These are phyloP conservation scores for Vishniacozyma victoriae DNA, from an alignment of 768 basidiomycete genomes.

Conservation along the genomic window DNA sequence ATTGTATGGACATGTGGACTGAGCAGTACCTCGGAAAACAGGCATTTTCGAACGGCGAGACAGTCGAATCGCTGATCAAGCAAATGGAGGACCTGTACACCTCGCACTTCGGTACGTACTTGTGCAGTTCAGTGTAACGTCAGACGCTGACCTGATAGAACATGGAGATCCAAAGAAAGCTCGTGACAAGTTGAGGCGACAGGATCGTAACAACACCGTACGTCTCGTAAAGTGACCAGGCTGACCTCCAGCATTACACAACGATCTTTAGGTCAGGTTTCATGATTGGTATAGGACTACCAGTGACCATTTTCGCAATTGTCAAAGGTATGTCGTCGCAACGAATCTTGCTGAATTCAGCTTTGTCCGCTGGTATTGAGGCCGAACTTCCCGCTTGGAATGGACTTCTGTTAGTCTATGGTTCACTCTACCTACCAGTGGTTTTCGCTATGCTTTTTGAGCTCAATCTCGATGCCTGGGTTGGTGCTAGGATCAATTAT, in stretches of 20 bases:
- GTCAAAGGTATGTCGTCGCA: constrained; percentile 55
- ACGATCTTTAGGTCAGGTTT: constrained; percentile 66
- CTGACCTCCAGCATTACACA: constrained; percentile 25
- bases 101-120: constrained; percentile 62
- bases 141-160: constrained; percentile 44
- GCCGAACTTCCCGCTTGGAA: constrained; percentile 62
- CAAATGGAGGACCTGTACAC: constrained; percentile 75
- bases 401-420: constrained; percentile 72
- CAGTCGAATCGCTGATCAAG: constrained; percentile 62
- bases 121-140: too few species aligned
- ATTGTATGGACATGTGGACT: constrained; percentile 71
- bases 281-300: constrained; percentile 64
- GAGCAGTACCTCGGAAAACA: constrained; percentile 68
- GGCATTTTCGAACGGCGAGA: constrained; percentile 60
- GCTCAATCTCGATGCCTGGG: constrained; percentile 76
- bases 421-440: constrained; percentile 64
- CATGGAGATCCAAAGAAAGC: constrained; percentile 76
- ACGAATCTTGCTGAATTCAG: constrained; percentile 46
- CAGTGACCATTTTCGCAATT: constrained; percentile 62
- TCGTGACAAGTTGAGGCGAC: constrained; percentile 58
- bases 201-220: constrained; percentile 35
- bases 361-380: constrained; percentile 55
- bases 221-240: constrained; percentile 3
- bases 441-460: constrained; percentile 72
- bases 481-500: constrained; percentile 73